Evolutionary conservation across 2,329 filamentous ascomycete genomes (phyloP), one percentile per base, ranked within the genome.

Genomic region (Incumbomyces delicatus): DNA sequence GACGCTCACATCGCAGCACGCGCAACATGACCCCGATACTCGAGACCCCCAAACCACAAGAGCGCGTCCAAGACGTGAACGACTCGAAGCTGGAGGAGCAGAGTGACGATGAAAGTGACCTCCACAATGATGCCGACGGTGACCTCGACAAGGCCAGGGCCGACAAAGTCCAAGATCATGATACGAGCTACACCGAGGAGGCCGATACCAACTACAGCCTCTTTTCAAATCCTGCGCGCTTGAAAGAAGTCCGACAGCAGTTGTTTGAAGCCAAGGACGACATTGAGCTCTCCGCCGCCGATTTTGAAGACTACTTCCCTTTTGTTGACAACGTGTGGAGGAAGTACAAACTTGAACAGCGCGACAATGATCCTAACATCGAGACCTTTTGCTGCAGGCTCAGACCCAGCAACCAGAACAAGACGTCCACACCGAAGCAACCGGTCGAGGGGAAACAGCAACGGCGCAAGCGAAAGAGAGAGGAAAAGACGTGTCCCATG

Each of bases 321-420:
- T 72, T 69, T 43, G 66, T 72, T 41, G 69, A 72, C 53, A 72
- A 72, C 52, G 65, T 71, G n/a, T 72, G 69, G 69, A 67, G 71
- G 10, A 70, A 70, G 44, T 66, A 70, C 51, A 63, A 68, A 49
- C 34, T 50, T 3, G 42, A 55, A 18, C 54, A 55, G 17, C 50
- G 54, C 30, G 44, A 41, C 16, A 29, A 14, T 11, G 17, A 34
- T 10, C 31, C 31, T 14, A 27, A 20, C 8, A 68, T 68, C 2
- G 69, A 72, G 39, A 71, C 70, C 51, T 72, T 71, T 48, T 68
- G 67, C 60, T 72, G 69, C 53, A 63, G 69, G 39, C 52, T 72
- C 44, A 65, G 68, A 46, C 61, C 65, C 34, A 39, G 42, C n/a
- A 60, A 62, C 31, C 66, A 61, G 11, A 59, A 61, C 44, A 66